Evolutionary conservation across 2,329 filamentous ascomycete species (phyloP).

Genomic region (Gyromitra esculenta): DNA sequence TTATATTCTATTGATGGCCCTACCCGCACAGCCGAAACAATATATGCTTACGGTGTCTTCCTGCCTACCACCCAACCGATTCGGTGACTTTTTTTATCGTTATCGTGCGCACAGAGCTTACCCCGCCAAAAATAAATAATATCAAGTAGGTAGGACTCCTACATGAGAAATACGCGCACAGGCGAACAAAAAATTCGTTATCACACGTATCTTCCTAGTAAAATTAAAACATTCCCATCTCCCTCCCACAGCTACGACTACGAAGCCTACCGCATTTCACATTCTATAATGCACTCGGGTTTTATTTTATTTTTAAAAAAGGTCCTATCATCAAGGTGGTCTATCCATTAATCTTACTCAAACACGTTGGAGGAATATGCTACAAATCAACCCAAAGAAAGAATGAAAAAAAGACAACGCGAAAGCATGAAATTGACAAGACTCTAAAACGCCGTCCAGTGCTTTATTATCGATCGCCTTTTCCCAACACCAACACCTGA

Average conservation of each 20-base stretch:
- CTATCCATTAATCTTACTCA: slow-evolving; percentile 1
- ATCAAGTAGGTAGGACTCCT: not conserved
- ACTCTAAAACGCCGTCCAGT: slow-evolving; percentile 20
- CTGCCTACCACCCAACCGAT: not conserved
- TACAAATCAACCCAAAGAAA: slow-evolving; percentile 15
- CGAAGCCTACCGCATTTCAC: not conserved
- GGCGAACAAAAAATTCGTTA: not conserved
- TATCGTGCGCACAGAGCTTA: no score
- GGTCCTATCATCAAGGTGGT: not conserved
- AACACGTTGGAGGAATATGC: not conserved
- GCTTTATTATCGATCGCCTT: slow-evolving; percentile 31
- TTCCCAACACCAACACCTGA: slow-evolving; percentile 25
- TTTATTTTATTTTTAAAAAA: not conserved
- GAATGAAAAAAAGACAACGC: slow-evolving; percentile 4
- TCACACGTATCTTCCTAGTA: not conserved
- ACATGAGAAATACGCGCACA: not conserved
- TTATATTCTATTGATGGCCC: no score
- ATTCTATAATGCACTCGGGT: not conserved
- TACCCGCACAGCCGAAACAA: not conserved
- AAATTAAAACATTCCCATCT: not conserved
- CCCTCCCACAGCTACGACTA: not conserved
- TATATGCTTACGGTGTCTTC: not conserved
- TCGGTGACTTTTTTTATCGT: not conserved
- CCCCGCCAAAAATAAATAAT: no score
- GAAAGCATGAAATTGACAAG: slow-evolving; percentile 1